These are phyloP conservation scores for Lachnellula cervina DNA, from an alignment of 2,329 filamentous ascomycete species.

Conservation along the genomic window DNA sequence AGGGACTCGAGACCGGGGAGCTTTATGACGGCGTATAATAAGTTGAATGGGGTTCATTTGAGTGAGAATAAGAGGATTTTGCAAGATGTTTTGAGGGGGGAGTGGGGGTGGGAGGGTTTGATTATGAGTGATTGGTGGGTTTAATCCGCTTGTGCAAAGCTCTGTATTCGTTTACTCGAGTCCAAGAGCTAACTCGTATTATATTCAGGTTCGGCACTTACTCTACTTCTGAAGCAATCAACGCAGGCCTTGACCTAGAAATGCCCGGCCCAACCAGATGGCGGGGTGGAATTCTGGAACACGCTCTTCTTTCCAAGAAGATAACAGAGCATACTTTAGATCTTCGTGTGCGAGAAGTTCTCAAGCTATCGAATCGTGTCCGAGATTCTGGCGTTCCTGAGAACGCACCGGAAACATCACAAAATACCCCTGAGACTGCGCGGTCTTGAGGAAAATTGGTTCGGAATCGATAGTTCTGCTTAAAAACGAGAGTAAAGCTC, in stretches of 20 bases:
- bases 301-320: conserved; percentile 12
- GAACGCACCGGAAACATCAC: conserved; percentile 14
- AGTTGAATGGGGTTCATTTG: conserved; percentile 40
- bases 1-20: conserved; percentile 37
- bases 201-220: conserved; percentile 40
- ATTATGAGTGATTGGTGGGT: conserved; percentile 44
- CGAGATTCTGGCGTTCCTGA: conserved; percentile 18
- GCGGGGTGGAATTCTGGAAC: conserved; percentile 7
- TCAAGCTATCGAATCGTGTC: conserved; percentile 13
- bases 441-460: conserved; percentile 49
- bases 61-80: conserved; percentile 35
- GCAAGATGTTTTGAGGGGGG: conserved; percentile 34
- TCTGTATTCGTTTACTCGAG: not conserved
- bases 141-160: not conserved
- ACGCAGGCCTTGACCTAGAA: conserved; percentile 51
- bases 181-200: not conserved
- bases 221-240: conserved; percentile 43
- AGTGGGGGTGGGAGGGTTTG: conserved; percentile 41
- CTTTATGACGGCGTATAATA: conserved; percentile 43
- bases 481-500: conserved; percentile 52
- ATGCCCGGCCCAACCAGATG: conserved; percentile 47
- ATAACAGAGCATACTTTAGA: conserved; percentile 11
- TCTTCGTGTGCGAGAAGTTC: conserved; percentile 9
- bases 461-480: conserved; percentile 57
- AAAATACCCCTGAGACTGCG: conserved; percentile 24